Evolutionary conservation across 2,329 filamentous ascomycete genomes (phyloP), one percentile per base, ranked within the genome.

Genomic region (Rachicladosporium sp.): DNA sequence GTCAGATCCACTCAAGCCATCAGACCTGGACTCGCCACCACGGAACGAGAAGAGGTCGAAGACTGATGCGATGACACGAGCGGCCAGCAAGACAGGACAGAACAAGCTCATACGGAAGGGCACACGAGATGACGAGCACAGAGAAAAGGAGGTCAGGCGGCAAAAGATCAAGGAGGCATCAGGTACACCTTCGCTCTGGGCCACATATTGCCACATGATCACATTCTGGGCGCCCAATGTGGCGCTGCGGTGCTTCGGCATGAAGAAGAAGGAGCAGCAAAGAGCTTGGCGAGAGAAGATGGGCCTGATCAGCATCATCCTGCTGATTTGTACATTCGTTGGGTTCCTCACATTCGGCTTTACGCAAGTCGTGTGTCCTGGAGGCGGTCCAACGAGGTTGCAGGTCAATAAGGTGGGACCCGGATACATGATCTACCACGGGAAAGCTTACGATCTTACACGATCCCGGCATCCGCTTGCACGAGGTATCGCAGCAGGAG

Each of bases 251-350:
- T 93, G 85, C 62, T 91, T 87, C 54, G 87, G 88, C 31, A 93
- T 83, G 70, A 77, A 78, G 6, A 73, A 83, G 34, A 91, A 83
- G 61, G 86, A 81, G 10, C 86, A 96, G 61, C 82, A 87, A 57
- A 76, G 86, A 54, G 91, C 91, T 2, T 98, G 91, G 91, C 77
- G 91, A 49, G 91, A 98, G 60, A 98, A 98, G 71, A 93, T 98
- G 70, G 91, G 91, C 2, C 67, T 98, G 43, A 84, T 95, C 65
- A 94, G 88, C 64, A 78, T 98, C 56, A 98, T 98, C 57, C 57
- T 94, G 27, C 57, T 81, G 44, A 88, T 96, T 57, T 93, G 88
- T 69, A 74, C 77, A 7, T 78, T 88, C 55, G 89, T 98, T 35
- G 91, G 91, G 56, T 98, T 89, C 65, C 68, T 98, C 39, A 98